Evolutionary conservation across 2,329 filamentous ascomycete species (phyloP), one percentile per base, ranked within the genome.

Genomic region (Thielaviopsis musarum): DNA sequence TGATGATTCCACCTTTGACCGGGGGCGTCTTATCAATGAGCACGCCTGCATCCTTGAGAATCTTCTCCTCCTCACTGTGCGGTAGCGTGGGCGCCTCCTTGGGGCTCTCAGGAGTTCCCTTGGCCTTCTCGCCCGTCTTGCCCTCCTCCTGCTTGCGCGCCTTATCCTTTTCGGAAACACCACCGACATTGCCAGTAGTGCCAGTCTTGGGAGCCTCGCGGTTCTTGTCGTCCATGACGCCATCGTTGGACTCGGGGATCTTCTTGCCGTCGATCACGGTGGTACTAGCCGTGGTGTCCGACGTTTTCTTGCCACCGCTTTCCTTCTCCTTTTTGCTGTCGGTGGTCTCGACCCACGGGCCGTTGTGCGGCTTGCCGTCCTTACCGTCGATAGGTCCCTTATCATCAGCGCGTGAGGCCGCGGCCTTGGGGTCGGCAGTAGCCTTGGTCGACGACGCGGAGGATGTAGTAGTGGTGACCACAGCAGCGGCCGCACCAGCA

Each of bases 161-260:
- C 73, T 89, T 93, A 65, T 83, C 83, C 71, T 94, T 95, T 69
- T 91, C 87, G 26, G 85, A 89, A 51, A 97, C 88, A 57, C 91
- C 91, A 13, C 90, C 91, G 67, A 91, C 87, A 1, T 88, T 95
- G 48, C 91, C 91, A 3, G 86, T 88, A 1, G 88, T 94, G 54
- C 91, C 91, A 69, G 90, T 80, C 68, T 90, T 91, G 4, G 91
- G 88, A 49, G 81, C 78, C 45, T 79, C 73, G 64, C 89, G 78
- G 68, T 87, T 80, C 63, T 85, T 87, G 70, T 96, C 91, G 67
- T 95, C 87, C 91, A 96, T 96, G 61, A 96, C 89, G 49, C 91
- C 89, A 68, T 95, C 82, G 65, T 84, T 83, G 62, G 74, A 75
- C 64, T 82, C 75, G 28, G 81, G 81, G 22, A 84, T 81, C 69